phyloP scores from a whole-genome alignment of 106 monocot genomes.

The Allium fistulosum region DNA sequence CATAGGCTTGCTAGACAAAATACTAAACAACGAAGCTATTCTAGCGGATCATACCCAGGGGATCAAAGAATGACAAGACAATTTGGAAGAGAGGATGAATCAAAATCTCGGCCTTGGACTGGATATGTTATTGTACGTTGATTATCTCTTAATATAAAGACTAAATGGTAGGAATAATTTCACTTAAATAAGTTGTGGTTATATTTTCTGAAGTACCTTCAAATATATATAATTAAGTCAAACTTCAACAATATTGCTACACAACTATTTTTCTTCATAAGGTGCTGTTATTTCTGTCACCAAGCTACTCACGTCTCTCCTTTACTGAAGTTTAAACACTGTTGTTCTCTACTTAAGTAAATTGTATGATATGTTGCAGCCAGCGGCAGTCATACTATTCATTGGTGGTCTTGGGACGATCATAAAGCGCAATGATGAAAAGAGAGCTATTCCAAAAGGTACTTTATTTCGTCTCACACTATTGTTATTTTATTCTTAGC shows the following conservation, averaged over 20 bases:
- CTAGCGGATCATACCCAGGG: constrained; percentile 12
- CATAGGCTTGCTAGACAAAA: constrained; percentile 17
- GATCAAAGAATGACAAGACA: constrained; percentile 21
- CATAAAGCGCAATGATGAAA: constrained; percentile 67
- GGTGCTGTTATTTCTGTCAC: no score
- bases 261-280: no score
- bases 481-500: background rate
- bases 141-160: background rate
- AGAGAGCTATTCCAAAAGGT: constrained; percentile 54
- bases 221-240: no score
- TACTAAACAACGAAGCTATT: constrained; percentile 23
- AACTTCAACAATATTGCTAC: no score
- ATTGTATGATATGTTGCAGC: constrained; percentile 35
- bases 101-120: constrained; percentile 18
- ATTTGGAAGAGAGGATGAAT: constrained; percentile 15
- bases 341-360: background rate
- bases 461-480: background rate
- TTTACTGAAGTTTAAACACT: background rate
- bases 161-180: no score
- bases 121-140: constrained; percentile 39
- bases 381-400: constrained; percentile 40
- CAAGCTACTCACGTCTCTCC: no score
- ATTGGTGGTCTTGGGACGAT: constrained; percentile 41
- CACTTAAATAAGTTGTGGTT: no score
- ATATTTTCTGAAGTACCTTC: no score